Percentiles rank a stretch among this genome's conserved stretches.
Evolutionary conservation across 202 grass and related monocot species (phyloP).

Genomic region (Zoysia matrella): DNA sequence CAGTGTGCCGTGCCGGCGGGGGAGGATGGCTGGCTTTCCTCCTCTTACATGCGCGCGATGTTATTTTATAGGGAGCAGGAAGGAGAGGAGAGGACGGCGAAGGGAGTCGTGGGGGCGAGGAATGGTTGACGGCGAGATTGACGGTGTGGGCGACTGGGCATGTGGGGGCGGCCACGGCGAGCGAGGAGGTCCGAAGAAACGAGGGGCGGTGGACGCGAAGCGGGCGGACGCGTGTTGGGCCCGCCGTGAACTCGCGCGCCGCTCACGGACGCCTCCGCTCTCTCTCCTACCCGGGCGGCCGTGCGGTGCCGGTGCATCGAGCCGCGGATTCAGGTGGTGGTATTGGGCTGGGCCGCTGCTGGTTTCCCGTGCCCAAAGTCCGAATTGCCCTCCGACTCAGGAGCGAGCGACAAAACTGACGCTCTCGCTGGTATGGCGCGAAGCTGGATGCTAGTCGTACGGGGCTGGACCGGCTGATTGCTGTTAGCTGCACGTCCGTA

Average conservation of each 20-base stretch:
- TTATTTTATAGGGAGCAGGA: neutral
- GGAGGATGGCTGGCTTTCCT: neutral
- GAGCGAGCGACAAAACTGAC: neutral
- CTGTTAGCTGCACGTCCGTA: too few species aligned
- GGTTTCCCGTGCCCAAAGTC: constrained; percentile 5
- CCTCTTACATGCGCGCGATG: neutral
- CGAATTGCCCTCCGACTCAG: neutral
- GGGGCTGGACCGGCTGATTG: too few species aligned
- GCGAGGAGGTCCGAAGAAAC: neutral
- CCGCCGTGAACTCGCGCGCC: neutral
- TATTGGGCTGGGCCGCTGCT: constrained; percentile 22
- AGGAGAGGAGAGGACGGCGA: too few species aligned
- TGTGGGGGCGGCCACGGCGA: constrained; percentile 27
- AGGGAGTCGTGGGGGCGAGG: too few species aligned
- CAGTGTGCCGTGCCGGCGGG: neutral
- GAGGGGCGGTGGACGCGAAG: constrained; percentile 5
- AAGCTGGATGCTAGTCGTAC: too few species aligned
- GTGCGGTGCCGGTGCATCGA: constrained; percentile 16
- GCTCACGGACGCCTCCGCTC: too few species aligned
- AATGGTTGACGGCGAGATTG: constrained; percentile 30
- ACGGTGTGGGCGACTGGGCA: constrained; percentile 28
- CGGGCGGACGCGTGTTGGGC: constrained; percentile 38
- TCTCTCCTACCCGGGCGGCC: neutral
- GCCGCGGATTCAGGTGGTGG: neutral
- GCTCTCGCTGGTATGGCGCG: too few species aligned